Conservation (phyloP, 2,329 filamentous ascomycete species). For the Gnomoniopsis sp. region DNA sequence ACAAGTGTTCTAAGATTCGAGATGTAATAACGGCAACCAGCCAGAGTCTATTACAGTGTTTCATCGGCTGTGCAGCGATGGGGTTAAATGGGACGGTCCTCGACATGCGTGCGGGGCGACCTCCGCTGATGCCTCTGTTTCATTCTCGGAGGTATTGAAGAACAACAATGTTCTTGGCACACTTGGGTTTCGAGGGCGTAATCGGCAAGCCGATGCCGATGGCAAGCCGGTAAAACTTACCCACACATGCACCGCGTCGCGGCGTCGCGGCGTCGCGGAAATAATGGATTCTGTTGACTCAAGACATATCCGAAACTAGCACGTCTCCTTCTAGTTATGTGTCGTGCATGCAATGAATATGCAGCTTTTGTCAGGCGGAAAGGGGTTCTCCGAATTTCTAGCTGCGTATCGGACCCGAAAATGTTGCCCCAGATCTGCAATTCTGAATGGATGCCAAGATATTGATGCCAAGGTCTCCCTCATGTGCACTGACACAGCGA, state of each 20-base stretch:
- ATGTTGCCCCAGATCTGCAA: background rate
- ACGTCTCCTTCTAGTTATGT: background rate
- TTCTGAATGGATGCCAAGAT: background rate
- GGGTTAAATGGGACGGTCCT: background rate
- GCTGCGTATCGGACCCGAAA: background rate
- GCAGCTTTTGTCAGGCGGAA: background rate
- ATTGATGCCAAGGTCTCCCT: background rate
- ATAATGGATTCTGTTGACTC: too few species aligned
- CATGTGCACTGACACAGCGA: background rate
- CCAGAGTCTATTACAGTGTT: background rate
- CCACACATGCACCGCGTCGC: too few species aligned
- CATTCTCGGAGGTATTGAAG: background rate
- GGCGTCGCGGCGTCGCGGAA: too few species aligned
- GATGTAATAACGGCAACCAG: background rate
- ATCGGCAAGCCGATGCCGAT: too few species aligned
- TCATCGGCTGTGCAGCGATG: background rate
- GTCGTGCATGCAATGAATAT: background rate
- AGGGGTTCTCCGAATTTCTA: background rate
- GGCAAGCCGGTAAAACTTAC: background rate
- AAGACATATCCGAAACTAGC: background rate
- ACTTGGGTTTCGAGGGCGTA: background rate
- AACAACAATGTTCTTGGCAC: background rate
- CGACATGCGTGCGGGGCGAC: background rate
- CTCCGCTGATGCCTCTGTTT: background rate
- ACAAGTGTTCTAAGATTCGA: background rate